Conservation (phyloP, 2,329 filamentous ascomycete genomes). For the Neonectria punicea region DNA sequence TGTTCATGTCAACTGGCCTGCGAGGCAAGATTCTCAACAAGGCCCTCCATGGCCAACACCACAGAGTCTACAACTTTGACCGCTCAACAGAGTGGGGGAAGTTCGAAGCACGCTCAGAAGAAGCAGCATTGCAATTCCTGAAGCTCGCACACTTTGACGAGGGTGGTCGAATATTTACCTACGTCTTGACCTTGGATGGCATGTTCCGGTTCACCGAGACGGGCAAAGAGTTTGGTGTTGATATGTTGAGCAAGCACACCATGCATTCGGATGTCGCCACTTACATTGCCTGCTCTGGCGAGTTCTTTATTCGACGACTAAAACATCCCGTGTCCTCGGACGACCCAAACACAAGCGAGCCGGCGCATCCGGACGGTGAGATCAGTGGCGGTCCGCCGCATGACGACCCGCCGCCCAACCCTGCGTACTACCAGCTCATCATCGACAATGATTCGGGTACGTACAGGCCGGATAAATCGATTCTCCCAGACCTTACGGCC, state of each 20-base stretch:
- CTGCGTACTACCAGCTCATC: slow-evolving; percentile 79
- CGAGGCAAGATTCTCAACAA: slow-evolving; percentile 84
- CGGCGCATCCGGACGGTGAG: slow-evolving; percentile 63
- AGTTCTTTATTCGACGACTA: slow-evolving; percentile 87
- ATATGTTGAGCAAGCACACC: slow-evolving; percentile 92
- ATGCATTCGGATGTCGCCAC: slow-evolving; percentile 95
- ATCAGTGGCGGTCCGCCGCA: slow-evolving; percentile 59
- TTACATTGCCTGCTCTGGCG: slow-evolving; percentile 91
- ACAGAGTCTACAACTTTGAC: slow-evolving; percentile 89
- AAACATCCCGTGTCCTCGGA: slow-evolving; percentile 58
- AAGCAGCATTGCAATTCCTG: slow-evolving; percentile 82
- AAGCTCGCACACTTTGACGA: slow-evolving; percentile 88
- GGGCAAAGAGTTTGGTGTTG: slow-evolving; percentile 93
- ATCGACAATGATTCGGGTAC: slow-evolving; percentile 98
- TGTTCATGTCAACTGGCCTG: slow-evolving; percentile 84
- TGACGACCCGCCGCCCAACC: slow-evolving; percentile 56
- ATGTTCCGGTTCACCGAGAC: slow-evolving; percentile 94
- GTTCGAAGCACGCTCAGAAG: slow-evolving; percentile 73
- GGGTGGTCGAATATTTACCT: slow-evolving; percentile 89
- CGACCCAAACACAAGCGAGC: slow-evolving; percentile 54
- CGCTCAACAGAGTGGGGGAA: slow-evolving; percentile 76
- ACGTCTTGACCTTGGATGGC: slow-evolving; percentile 88
- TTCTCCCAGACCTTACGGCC: slow-evolving; percentile 75
- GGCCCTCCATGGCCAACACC: slow-evolving; percentile 90
- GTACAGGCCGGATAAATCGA: slow-evolving; percentile 84